Conservation (phyloP, 371 early-diverging fungal species). For the Rhizopus sp. region DNA sequence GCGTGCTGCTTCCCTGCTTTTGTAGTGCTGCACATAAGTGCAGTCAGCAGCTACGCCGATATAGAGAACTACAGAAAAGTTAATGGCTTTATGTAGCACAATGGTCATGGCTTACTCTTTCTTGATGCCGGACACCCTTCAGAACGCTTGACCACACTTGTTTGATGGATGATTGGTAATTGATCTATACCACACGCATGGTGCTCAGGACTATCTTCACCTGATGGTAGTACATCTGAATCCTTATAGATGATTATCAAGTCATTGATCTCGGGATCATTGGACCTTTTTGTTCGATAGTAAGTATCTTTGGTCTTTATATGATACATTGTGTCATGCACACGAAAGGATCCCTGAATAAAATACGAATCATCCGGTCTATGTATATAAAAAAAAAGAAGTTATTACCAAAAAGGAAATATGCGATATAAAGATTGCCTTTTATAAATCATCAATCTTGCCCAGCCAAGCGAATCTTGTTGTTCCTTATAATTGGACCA, state of each 20-base stretch:
- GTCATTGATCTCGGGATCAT: constrained; percentile 51
- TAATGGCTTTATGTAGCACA: background rate
- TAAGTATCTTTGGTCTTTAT: constrained; percentile 63
- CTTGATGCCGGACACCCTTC: constrained; percentile 23
- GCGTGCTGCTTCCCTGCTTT: constrained; percentile 60
- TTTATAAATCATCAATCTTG: constrained; percentile 54
- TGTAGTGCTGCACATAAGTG: constrained; percentile 66
- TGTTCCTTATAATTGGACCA: background rate
- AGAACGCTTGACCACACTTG: constrained; percentile 4
- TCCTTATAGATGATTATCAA: constrained; percentile 70
- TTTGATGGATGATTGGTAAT: constrained; percentile 1
- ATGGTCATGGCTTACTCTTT: constrained; percentile 18
- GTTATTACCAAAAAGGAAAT: background rate
- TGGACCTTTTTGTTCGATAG: constrained; percentile 51
- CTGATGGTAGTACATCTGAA: constrained; percentile 45
- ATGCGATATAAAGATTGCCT: constrained; percentile 7
- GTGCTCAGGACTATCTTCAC: background rate
- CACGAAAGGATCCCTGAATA: constrained; percentile 67
- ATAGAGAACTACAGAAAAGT: constrained; percentile 32
- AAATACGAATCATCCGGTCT: constrained; percentile 34
- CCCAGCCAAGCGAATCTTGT: constrained; percentile 57
- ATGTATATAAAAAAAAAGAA: constrained; percentile 2
- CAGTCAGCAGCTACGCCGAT: constrained; percentile 76
- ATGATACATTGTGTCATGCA: constrained; percentile 59
- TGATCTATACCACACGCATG: constrained; percentile 27